Evolutionary conservation across 1,284 basidiomycete species (phyloP), one percentile per base, ranked within the genome.

Genomic region (Ceratobasidium sp.): DNA sequence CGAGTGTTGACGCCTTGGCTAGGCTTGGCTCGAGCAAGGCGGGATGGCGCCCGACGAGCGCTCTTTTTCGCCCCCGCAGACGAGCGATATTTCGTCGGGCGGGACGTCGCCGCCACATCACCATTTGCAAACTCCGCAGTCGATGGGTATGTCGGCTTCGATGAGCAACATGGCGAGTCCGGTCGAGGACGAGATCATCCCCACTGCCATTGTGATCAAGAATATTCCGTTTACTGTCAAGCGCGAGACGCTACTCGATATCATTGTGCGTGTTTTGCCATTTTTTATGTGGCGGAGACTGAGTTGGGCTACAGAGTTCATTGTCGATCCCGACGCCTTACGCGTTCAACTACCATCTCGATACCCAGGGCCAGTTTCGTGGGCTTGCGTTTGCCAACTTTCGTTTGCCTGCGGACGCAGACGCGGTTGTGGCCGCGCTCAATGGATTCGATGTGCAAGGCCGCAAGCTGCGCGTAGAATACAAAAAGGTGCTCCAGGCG

Each of bases 311-410:
- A 22, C 80, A 95, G 94, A 91, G 94, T 82, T 98, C 95, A 78
- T 87, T 99, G 78, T 90, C 93, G 46, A 98, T 99, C 81, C 97
- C 97, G 77, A 94, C 97, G 25, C 98, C 98, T n/a, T 99, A 99
- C 84, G 98, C 98, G 29, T 99, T 99, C 90, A 99, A 99, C 85
- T 98, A 98, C 83, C 96, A 98, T 83, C 91, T 96, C 82, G 96
- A 98, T 85, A 94, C 95, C 82, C 91, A 93, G 80, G 95, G 97
- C 81, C 92, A 96, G 52, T 99, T 99, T 89, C 93, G 98, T 78
- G 98, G 98, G 22, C 86, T 99, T 70, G 98, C 98, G 1, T 99
- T 99, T 85, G 97, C 98, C 82, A 99, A 99, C 85, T 99, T 99
- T 85, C 92, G 96, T 76, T 92, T 94, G 80, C 86, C 96, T 1